Conservation (phyloP, 192 early-diverging fungal species). For the Coemansia sp. region DNA sequence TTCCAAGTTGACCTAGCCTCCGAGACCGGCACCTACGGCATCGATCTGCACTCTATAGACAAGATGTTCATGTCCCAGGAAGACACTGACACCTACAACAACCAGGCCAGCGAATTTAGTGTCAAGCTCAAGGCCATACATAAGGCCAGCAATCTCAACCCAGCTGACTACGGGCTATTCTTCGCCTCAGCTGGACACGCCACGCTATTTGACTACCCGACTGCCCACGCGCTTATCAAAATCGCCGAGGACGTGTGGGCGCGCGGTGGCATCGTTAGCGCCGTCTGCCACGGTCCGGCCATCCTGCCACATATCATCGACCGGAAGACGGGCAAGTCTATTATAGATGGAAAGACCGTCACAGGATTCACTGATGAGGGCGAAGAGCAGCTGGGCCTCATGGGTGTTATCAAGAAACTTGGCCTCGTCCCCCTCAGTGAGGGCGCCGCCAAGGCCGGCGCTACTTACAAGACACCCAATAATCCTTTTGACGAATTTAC, state of each 20-base stretch:
- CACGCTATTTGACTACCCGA: constrained; percentile 58
- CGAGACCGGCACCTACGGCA: constrained; percentile 55
- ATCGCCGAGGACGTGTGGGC: constrained; percentile 58
- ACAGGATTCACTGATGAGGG: constrained; percentile 75
- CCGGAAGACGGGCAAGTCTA: constrained; percentile 52
- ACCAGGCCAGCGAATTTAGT: constrained; percentile 45
- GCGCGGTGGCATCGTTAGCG: constrained; percentile 56
- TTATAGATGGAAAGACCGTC: constrained; percentile 64
- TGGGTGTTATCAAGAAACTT: constrained; percentile 36
- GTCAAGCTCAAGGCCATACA: constrained; percentile 42
- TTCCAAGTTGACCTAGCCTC: constrained; percentile 58
- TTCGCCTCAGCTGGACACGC: constrained; percentile 59
- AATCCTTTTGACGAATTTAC: constrained; percentile 52
- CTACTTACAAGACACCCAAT: constrained; percentile 56
- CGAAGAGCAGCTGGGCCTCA: constrained; percentile 56
- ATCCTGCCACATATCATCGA: constrained; percentile 65
- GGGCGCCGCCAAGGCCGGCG: constrained; percentile 55
- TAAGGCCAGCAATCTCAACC: constrained; percentile 52
- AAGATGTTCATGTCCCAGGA: constrained; percentile 41
- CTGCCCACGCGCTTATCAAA: constrained; percentile 36
- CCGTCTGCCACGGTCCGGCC: constrained; percentile 66
- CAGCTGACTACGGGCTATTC: constrained; percentile 54
- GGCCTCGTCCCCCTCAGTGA: constrained; percentile 45
- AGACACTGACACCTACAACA: constrained; percentile 38
- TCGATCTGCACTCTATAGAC: constrained; percentile 55